These are phyloP conservation scores for Phycomyces blakesleeanus DNA, from an alignment of 192 early-diverging fungal species.

Conservation along the genomic window DNA sequence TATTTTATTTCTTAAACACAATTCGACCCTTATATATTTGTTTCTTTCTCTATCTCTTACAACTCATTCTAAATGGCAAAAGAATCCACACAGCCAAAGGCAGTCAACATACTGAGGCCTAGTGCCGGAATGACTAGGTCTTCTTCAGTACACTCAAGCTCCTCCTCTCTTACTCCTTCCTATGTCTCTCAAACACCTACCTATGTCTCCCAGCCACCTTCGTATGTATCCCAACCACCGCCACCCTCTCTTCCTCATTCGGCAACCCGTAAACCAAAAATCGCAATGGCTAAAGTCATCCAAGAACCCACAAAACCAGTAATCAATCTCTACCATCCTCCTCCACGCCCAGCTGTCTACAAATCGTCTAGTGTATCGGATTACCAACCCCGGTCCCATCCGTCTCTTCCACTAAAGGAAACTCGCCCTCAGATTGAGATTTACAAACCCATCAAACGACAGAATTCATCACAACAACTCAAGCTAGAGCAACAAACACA, in stretches of 20 bases:
- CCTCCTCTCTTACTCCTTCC: background rate
- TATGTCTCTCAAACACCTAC: background rate
- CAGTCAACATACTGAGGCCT: conserved; percentile 5
- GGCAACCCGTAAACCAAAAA: conserved; percentile 5
- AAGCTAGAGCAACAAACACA: background rate
- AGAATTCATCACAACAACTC: background rate
- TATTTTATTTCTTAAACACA: too few relatives aligned
- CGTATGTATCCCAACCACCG: background rate
- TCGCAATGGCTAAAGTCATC: conserved; percentile 2
- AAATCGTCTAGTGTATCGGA: background rate
- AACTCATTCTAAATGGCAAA: background rate
- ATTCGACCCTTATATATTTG: too few relatives aligned
- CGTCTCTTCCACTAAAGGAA: conserved; percentile 3
- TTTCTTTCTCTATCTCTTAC: too few relatives aligned
- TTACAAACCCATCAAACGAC: background rate
- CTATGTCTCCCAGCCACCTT: background rate
- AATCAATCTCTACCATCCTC: conserved; percentile 13
- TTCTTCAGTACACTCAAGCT: background rate
- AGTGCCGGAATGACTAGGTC: background rate
- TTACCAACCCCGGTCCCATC: background rate
- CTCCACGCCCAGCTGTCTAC: background rate
- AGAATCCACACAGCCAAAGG: conserved; percentile 12
- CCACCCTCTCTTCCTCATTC: too few relatives aligned
- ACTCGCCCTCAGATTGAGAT: background rate
- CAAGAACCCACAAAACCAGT: background rate